Evolutionary conservation across 257 asterid genomes (phyloP), one percentile per base, ranked within the genome.

Genomic region (Jaltomata sinuosa): DNA sequence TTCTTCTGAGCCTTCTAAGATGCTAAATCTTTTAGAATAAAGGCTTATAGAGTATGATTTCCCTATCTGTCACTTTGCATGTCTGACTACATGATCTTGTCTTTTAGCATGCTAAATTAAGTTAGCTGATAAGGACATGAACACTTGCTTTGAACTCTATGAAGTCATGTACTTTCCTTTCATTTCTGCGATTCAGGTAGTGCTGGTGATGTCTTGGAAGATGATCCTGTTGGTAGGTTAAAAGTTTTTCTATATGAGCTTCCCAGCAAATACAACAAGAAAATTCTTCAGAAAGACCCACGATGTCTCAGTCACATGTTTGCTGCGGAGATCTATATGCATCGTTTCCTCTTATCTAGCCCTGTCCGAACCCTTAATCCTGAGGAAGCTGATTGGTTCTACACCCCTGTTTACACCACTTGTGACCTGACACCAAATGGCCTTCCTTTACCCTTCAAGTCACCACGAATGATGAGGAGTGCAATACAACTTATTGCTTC

Each of bases 201-300:
- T 77, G 98, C 98, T 59, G 98, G 98, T 82, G 98, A 95, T 92
- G 98, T 95, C 55, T 82, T 95, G 89, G 98, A 95, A 89, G 98
- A 95, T 85, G 93, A 95, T 86, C 97, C 98, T 1, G 89, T 92
- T 34, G 97, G 98, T 78, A 92, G 92, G 89, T 85, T 95, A 77
- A 95, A 95, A 90, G 98, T 95, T 27, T 95, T 88, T 57, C 94
- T 95, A 3, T 95, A 95, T 79, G 96, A 93, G 88, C 97, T 95
- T 82, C 98, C 97, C 2, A 92, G 97, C 93, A 94, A 94, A 80
- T 94, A 94, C 92, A 94, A 93, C 91, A 91, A 89, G 84, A 94
- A 92, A 88, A 89, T 92, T 22, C 84, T 93, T 42, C 95, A 92
- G 82, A 93, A 91, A 87, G 98, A 95, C 81, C 90, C 94, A 1